phyloP scores from a whole-genome alignment of 2,329 filamentous ascomycete species.

The Dothidotthia symphoricarpi region DNA sequence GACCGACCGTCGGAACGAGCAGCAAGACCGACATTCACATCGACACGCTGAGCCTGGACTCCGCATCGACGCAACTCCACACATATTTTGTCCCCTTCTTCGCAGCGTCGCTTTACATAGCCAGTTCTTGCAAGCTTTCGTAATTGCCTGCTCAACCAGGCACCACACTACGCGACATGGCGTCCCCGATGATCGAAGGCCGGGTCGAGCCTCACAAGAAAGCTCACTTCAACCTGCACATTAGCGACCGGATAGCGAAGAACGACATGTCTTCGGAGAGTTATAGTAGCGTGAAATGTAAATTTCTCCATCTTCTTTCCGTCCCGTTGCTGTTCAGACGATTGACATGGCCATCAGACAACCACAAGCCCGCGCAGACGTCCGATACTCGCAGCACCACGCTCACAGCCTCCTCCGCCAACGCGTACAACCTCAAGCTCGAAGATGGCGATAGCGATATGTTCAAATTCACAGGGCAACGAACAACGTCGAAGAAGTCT shows the following conservation, averaged over 20 bases:
- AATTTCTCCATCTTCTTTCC: not conserved
- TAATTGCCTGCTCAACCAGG: too few species aligned
- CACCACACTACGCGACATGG: too few species aligned
- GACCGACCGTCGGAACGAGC: too few species aligned
- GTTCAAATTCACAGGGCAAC: conserved; percentile 44
- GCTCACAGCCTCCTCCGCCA: conserved; percentile 24
- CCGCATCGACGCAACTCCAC: too few species aligned
- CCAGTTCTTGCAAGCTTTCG: too few species aligned
- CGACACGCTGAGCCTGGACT: too few species aligned
- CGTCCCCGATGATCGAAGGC: conserved; percentile 38
- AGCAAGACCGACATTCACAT: too few species aligned
- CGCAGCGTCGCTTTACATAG: too few species aligned
- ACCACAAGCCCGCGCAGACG: conserved; percentile 46
- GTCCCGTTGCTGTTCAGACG: conserved; percentile 5
- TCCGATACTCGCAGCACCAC: conserved; percentile 30
- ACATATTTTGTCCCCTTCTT: too few species aligned
- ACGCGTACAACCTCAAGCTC: conserved; percentile 31
- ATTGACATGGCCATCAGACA: conserved; percentile 37
- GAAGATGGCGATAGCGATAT: conserved; percentile 30
- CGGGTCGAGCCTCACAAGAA: conserved; percentile 42
- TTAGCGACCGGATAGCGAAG: conserved; percentile 36
- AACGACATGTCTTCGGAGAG: conserved; percentile 13
- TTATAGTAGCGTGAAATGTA: conserved; percentile 41
- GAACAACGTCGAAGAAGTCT: conserved; percentile 32
- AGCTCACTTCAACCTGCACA: conserved; percentile 38